Percentiles rank a stretch among this genome's conserved stretches.
These are phyloP conservation scores for Elasticomyces elasticus DNA, from an alignment of 495 filamentous ascomycete genomes.

Conservation along the genomic window DNA sequence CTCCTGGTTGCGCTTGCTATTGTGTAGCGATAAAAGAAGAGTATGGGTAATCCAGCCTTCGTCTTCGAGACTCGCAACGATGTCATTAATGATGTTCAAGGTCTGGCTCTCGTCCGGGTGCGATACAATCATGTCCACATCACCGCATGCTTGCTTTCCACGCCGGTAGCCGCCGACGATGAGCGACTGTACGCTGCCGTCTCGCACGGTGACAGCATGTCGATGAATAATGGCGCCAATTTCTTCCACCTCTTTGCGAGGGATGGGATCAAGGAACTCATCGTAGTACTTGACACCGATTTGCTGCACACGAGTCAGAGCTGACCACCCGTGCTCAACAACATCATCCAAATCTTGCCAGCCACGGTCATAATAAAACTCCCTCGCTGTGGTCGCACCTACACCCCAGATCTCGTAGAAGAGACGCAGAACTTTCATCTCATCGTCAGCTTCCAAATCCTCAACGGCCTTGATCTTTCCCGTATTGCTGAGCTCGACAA, in stretches of 20 bases:
- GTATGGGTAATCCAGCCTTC: conserved; percentile 72
- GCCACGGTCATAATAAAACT: conserved; percentile 68
- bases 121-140: conserved; percentile 78
- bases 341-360: conserved; percentile 78
- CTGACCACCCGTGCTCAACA: conserved; percentile 70
- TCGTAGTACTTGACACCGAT: conserved; percentile 95
- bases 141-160: conserved; percentile 62
- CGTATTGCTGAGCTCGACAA: conserved; percentile 59
- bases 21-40: conserved; percentile 54
- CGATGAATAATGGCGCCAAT: conserved; percentile 53
- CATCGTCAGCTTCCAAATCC: conserved; percentile 53
- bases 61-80: conserved; percentile 60
- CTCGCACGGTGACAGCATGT: conserved; percentile 48
- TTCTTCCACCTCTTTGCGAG: conserved; percentile 59
- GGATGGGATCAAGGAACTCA: conserved; percentile 64
- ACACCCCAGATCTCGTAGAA: conserved; percentile 89
- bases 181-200: conserved; percentile 52
- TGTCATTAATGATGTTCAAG: conserved; percentile 49
- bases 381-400: conserved; percentile 67
- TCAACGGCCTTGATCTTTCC: conserved; percentile 52
- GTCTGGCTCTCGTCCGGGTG: conserved; percentile 65
- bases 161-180: conserved; percentile 80
- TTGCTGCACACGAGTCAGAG: conserved; percentile 69
- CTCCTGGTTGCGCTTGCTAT: conserved; percentile 59
- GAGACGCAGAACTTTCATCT: conserved; percentile 49